Base-by-base conservation (phyloP, 1,284 basidiomycete species). In the Singerocomus rubriflavus region DNA sequence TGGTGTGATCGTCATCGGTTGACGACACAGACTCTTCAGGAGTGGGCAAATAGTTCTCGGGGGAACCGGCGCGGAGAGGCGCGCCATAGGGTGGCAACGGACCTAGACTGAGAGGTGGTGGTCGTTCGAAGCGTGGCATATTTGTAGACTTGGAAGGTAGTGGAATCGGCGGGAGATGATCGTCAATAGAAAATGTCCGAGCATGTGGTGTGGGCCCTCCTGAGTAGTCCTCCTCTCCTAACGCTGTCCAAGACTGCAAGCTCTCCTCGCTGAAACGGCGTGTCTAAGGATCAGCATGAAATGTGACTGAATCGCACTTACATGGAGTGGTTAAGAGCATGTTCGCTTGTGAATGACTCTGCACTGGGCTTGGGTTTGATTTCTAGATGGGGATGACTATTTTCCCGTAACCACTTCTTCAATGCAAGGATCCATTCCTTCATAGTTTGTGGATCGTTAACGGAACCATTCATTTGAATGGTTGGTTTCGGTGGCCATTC, bases 401-500 rank as follows among this genome's bases (percentile, higher is more conserved):
- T 77, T 11, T 77, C 72, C 62, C 80, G 74, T 51, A 94, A 79
- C 90, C 91, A 97, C 45, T 68, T 73, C 67, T 89, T 85, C 55
- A 97, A 64, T 50, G 72, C 72, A 35, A 73, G 72, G 47, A 96
- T 83, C 87, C 92, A 94, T 33, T 81, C 79, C 58, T 75, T 78
- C 75, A 85, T 80, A 43, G 73, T 75, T 48, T 75, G 69, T 14
- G 72, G 61, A 45, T 82, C 77, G 46, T 80, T 78, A 29, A 71
- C 66, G 39, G 70, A 68, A 34, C 61, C 69, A 16, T 67, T 64
- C 5, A 69, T 62, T 46, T 79, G 76, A 62, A 85, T 68, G 7
- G 83, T 73, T 54, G 65, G 54, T 59, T 73, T 79, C 21, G 86
- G 84, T 2, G 96, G 96, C 93, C 94, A 98, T 67, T 93, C 85